These are phyloP conservation scores for Microbotryum scabiosae DNA, from an alignment of 1,284 basidiomycete genomes.

Conservation along the genomic window DNA sequence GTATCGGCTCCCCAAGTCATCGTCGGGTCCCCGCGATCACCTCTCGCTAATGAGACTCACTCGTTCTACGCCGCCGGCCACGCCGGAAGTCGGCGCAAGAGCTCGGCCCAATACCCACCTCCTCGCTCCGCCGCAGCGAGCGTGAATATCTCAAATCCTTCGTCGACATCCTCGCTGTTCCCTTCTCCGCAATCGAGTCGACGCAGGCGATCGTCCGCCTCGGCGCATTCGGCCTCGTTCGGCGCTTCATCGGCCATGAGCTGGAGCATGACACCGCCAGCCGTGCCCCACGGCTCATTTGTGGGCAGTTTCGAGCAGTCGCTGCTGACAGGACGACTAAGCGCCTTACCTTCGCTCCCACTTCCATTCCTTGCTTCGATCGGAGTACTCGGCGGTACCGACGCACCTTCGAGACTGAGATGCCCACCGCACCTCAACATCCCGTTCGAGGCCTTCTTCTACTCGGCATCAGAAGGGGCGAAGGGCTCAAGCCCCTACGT, in stretches of 20 bases:
- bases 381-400: conserved; percentile 35
- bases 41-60: neutral
- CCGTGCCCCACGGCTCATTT: conserved; percentile 24
- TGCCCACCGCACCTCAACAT: conserved; percentile 40
- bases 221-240: neutral
- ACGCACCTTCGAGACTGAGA: conserved; percentile 30
- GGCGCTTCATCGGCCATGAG: neutral
- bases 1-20: neutral
- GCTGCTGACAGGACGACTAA: conserved; percentile 39
- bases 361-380: conserved; percentile 39
- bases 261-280: neutral
- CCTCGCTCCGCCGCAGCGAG: neutral
- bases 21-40: conserved; percentile 1
- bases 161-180: neutral
- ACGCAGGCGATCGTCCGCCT: conserved; percentile 12
- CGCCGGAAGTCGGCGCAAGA: conserved; percentile 2
- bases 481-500: conserved; percentile 38
- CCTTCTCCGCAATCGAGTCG: conserved; percentile 3
- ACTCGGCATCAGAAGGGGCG: conserved; percentile 23
- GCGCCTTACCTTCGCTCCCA: conserved; percentile 36
- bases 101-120: conserved; percentile 1
- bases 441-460: conserved; percentile 39
- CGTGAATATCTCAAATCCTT: neutral
- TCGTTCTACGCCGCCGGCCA: neutral
- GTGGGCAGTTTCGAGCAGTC: conserved; percentile 42